phyloP scores from a whole-genome alignment of 441 rosid genomes.

The Bruguiera hainesii region DNA sequence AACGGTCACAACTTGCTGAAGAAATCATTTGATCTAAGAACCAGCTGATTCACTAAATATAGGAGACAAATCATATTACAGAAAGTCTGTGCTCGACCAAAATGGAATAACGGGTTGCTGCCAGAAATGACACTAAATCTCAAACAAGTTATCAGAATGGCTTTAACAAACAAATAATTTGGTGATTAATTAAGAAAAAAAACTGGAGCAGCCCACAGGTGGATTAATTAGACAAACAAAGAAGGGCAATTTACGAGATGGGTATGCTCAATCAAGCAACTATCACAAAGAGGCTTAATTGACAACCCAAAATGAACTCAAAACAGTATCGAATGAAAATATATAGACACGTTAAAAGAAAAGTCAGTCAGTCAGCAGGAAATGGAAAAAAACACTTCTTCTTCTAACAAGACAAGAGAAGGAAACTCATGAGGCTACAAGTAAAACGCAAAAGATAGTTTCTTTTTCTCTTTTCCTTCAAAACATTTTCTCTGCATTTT shows the following conservation, averaged over 20 bases:
- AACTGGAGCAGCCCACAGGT: conserved; percentile 2
- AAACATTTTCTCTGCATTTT: conserved; percentile 11
- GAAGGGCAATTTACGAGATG: conserved; percentile 6
- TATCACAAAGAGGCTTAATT: conserved; percentile 21
- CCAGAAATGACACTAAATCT: neutral
- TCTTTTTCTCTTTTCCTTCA: neutral
- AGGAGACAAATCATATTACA: neutral
- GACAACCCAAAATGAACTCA: neutral
- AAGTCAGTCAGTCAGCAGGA: too few species aligned
- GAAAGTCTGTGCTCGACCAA: neutral
- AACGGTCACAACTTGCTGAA: neutral
- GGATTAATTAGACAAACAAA: conserved; percentile 11
- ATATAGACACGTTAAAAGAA: neutral
- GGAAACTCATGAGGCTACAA: too few species aligned
- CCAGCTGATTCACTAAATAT: neutral
- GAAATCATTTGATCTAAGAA: neutral
- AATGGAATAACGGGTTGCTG: too few species aligned
- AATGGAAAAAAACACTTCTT: too few species aligned
- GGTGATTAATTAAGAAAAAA: conserved; percentile 16
- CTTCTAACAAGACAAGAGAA: too few species aligned
- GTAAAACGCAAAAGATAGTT: too few species aligned
- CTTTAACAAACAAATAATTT: conserved; percentile 15
- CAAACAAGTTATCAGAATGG: neutral
- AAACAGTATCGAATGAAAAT: neutral
- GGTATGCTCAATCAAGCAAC: conserved; percentile 22